These are phyloP conservation scores for Austroboletus novae-zelandiae DNA, from an alignment of 1,284 basidiomycete species.

Conservation along the genomic window DNA sequence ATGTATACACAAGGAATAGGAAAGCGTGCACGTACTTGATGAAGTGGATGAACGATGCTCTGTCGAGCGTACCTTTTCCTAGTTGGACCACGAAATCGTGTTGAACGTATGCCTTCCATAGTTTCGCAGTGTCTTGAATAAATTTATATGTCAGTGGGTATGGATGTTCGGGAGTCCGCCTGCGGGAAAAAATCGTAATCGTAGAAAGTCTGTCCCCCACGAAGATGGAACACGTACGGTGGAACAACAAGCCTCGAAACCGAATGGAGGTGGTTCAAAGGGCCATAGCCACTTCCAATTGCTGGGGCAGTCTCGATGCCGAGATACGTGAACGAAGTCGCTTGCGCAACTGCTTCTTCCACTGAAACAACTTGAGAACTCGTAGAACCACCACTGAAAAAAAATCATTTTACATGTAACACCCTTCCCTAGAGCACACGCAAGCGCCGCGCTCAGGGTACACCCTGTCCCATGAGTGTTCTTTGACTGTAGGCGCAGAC, in stretches of 20 bases:
- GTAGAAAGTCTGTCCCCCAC: neutral
- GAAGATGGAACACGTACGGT: constrained; percentile 42
- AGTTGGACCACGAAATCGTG: constrained; percentile 82
- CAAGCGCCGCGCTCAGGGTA: constrained; percentile 84
- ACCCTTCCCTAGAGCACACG: constrained; percentile 57
- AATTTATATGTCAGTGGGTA: constrained; percentile 71
- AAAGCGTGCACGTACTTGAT: constrained; percentile 56
- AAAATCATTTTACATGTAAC: constrained; percentile 39
- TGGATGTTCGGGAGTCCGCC: constrained; percentile 59
- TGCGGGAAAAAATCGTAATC: constrained; percentile 24
- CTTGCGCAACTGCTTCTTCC: constrained; percentile 55
- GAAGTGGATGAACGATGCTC: constrained; percentile 77
- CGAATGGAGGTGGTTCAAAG: constrained; percentile 83
- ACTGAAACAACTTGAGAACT: constrained; percentile 38
- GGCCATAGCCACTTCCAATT: constrained; percentile 80
- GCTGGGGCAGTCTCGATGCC: constrained; percentile 73
- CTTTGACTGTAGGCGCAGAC: constrained; percentile 63
- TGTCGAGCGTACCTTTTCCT: constrained; percentile 67
- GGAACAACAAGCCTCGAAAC: constrained; percentile 53
- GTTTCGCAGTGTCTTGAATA: constrained; percentile 51
- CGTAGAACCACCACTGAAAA: neutral
- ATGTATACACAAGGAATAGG: neutral
- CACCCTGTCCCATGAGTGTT: constrained; percentile 95
- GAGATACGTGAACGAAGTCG: constrained; percentile 71
- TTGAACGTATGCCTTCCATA: constrained; percentile 78